A percentile compares a stretch with the other conserved stretches of the same genome.
Conservation (phyloP, 176 grass and related monocot genomes). For the Hordeum marinum region DNA sequence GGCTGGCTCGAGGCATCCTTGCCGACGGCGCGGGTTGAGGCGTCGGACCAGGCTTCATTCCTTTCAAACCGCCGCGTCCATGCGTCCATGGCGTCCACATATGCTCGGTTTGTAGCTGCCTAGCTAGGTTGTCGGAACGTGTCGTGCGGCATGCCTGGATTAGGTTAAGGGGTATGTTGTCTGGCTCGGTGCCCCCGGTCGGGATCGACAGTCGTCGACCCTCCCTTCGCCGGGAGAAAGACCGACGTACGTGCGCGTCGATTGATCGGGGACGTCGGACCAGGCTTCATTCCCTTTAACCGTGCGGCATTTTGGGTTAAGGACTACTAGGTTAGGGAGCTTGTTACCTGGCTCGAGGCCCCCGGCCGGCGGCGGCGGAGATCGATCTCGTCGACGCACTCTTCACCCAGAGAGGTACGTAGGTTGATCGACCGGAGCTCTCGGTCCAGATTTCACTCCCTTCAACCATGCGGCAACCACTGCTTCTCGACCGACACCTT, state of each 20-base stretch:
- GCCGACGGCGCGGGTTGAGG: constrained; percentile 19
- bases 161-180: constrained; percentile 82
- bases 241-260: background rate
- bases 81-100: constrained; percentile 25
- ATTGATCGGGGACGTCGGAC: background rate
- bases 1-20: constrained; percentile 85
- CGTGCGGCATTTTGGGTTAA: background rate
- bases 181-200: constrained; percentile 70
- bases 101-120: background rate
- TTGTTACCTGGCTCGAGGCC: constrained; percentile 68
- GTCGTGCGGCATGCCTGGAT: constrained; percentile 17
- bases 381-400: background rate
- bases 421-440: constrained; percentile 13
- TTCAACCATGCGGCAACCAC: constrained; percentile 35
- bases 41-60: constrained; percentile 99
- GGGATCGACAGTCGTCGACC: background rate
- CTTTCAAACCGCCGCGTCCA: constrained; percentile 41
- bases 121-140: background rate
- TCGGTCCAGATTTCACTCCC: constrained; percentile 89
- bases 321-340: constrained; percentile 40
- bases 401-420: background rate
- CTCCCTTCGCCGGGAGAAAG: background rate
- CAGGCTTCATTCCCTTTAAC: constrained; percentile 36
- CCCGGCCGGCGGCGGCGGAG: constrained; percentile 3
- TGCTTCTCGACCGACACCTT: background rate